Evolutionary conservation across 345 rosid genomes (phyloP).

Genomic region (Ricinus communis): DNA sequence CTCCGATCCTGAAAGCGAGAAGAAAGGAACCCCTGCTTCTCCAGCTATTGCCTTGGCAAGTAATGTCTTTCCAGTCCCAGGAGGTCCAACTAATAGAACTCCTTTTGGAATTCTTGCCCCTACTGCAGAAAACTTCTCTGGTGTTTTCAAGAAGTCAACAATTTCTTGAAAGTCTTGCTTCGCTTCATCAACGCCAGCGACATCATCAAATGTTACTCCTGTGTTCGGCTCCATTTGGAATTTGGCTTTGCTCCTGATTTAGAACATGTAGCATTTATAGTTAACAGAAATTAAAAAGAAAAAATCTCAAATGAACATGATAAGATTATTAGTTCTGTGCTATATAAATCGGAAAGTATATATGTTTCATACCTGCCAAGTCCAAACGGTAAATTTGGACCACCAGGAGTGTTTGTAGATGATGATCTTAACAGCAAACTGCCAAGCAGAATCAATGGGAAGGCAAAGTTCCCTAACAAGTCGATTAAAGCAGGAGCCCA

Average conservation of each 20-base stretch:
- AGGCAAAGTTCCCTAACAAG: constrained; percentile 56
- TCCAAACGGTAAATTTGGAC: constrained; percentile 72
- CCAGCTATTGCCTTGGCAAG: constrained; percentile 81
- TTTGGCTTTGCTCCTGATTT: constrained; percentile 71
- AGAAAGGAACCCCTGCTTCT: constrained; percentile 80
- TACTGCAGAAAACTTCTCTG: constrained; percentile 62
- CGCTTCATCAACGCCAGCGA: constrained; percentile 89
- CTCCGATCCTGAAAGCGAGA: constrained; percentile 71
- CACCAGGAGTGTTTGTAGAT: constrained; percentile 43
- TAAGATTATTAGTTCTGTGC: too few species aligned
- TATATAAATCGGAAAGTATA: too few species aligned
- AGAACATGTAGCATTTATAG: not conserved
- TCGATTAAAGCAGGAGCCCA: constrained; percentile 48
- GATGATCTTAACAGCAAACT: constrained; percentile 46
- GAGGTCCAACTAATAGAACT: constrained; percentile 64
- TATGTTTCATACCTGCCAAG: constrained; percentile 34
- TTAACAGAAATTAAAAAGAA: too few species aligned
- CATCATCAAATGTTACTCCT: constrained; percentile 72
- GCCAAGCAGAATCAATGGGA: constrained; percentile 63
- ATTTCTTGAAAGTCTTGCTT: constrained; percentile 76
- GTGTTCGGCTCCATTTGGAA: constrained; percentile 81
- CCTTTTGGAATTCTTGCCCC: constrained; percentile 78
- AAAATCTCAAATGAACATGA: not conserved
- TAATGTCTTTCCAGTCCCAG: constrained; percentile 72
- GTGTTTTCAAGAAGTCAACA: constrained; percentile 62